Conservation (phyloP, 306 rosid species). For the Betula pendula region DNA sequence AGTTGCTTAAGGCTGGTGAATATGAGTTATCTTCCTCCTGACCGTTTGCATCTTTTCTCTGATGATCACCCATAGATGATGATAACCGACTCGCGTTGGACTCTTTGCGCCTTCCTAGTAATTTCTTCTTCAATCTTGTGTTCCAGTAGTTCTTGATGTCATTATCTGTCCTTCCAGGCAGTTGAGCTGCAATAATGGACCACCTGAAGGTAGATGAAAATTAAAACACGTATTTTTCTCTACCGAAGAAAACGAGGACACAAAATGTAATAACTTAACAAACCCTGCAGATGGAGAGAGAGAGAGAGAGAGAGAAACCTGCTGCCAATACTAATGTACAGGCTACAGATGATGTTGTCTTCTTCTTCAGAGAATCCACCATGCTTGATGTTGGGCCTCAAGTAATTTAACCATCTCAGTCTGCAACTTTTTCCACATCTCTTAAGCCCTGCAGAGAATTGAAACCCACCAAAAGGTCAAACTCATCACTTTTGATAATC, state of each 20-base stretch:
- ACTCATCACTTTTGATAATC: neutral
- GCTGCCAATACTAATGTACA: conserved; percentile 99
- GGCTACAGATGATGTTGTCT: conserved; percentile 91
- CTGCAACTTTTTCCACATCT: conserved; percentile 99
- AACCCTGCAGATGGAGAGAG: conserved; percentile 18
- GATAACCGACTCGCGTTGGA: no score
- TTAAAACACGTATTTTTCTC: conserved; percentile 27
- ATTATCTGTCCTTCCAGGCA: conserved; percentile 98
- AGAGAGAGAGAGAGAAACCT: conserved; percentile 49
- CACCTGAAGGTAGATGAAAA: conserved; percentile 57
- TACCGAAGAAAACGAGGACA: conserved; percentile 6
- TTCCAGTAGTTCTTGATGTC: conserved; percentile 99
- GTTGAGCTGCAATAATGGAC: conserved; percentile 97
- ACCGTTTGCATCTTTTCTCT: conserved; percentile 36
- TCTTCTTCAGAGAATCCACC: conserved; percentile 99
- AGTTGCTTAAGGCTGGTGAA: conserved; percentile 58
- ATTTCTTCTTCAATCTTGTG: conserved; percentile 85
- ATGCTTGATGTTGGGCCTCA: conserved; percentile 97
- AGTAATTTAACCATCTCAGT: conserved; percentile 88
- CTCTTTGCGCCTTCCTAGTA: conserved; percentile 83
- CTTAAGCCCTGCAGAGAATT: conserved; percentile 75
- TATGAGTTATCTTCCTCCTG: conserved; percentile 24
- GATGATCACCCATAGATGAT: conserved; percentile 17
- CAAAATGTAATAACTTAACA: conserved; percentile 5
- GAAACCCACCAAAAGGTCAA: conserved; percentile 1